These are phyloP conservation scores for Tetracladium setigerum DNA, from an alignment of 495 filamentous ascomycete species.

Conservation along the genomic window DNA sequence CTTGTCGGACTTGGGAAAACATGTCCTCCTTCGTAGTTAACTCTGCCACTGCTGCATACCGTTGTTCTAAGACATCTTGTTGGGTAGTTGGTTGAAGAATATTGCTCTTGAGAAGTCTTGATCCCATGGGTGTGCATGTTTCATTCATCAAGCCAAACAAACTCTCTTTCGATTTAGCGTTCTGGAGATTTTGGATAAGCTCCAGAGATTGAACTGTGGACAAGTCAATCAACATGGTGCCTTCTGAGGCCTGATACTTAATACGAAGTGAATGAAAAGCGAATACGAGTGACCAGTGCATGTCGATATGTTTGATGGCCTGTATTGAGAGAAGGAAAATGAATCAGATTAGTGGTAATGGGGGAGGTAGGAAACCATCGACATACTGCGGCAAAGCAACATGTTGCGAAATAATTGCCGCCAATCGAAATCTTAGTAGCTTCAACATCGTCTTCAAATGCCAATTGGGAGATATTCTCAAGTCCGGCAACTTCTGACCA, in stretches of 20 bases:
- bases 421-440: conserved; percentile 70
- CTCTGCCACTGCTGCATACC: conserved; percentile 82
- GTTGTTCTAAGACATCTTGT: conserved; percentile 44
- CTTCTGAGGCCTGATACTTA: conserved; percentile 80
- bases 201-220: conserved; percentile 80
- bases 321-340: conserved; percentile 27
- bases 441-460: conserved; percentile 68
- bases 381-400: conserved; percentile 80
- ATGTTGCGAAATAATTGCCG: conserved; percentile 84
- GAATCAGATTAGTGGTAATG: conserved; percentile 7
- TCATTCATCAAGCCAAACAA: conserved; percentile 80
- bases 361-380: background rate
- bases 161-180: conserved; percentile 64
- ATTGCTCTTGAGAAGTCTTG: conserved; percentile 69
- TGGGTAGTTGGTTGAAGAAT: conserved; percentile 88
- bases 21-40: conserved; percentile 78
- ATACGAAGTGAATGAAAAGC: conserved; percentile 72
- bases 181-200: conserved; percentile 80
- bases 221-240: conserved; percentile 90
- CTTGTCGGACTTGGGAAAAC: conserved; percentile 69
- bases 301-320: conserved; percentile 77
- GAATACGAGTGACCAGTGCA: conserved; percentile 53
- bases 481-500: conserved; percentile 82
- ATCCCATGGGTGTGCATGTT: conserved; percentile 82
- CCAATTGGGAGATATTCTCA: conserved; percentile 71